Evolutionary conservation across 768 basidiomycete species (phyloP).

Genomic region (Clavaria fumosa): DNA sequence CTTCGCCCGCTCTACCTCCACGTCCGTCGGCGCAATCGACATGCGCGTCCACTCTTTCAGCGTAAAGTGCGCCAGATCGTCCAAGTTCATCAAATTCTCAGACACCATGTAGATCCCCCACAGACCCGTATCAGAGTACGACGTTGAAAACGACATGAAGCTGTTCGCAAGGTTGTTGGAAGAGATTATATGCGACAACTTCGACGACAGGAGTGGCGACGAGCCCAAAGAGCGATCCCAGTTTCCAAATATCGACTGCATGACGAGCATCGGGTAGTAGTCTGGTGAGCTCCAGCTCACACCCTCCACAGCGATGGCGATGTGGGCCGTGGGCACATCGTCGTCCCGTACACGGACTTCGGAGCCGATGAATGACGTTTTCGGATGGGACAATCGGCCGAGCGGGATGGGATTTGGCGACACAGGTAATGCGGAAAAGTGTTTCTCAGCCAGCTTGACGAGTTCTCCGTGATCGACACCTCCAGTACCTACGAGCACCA

Average conservation of each 20-base stretch:
- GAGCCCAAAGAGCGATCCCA: slow-evolving; percentile 96
- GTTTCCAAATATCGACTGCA: slow-evolving; percentile 97
- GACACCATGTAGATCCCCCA: slow-evolving; percentile 98
- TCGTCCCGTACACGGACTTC: slow-evolving; percentile 96
- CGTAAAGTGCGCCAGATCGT: slow-evolving; percentile 89
- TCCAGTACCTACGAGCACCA: slow-evolving; percentile 96
- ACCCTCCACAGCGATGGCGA: slow-evolving; percentile 96
- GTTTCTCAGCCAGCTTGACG: slow-evolving; percentile 87
- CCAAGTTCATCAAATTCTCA: slow-evolving; percentile 88
- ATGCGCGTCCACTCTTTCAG: slow-evolving; percentile 93
- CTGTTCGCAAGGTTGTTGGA: slow-evolving; percentile 94
- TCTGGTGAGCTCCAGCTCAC: slow-evolving; percentile 96
- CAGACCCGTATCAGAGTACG: slow-evolving; percentile 95
- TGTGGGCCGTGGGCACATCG: slow-evolving; percentile 72
- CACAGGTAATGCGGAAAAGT: slow-evolving; percentile 80
- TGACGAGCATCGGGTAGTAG: slow-evolving; percentile 99
- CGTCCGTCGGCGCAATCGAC: slow-evolving; percentile 69
- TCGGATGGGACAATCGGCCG: slow-evolving; percentile 60
- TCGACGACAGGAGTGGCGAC: slow-evolving; percentile 76
- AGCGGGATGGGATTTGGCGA: slow-evolving; percentile 82
- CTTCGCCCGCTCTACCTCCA: slow-evolving; percentile 95
- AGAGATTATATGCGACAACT: slow-evolving; percentile 82
- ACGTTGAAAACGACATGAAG: slow-evolving; percentile 98
- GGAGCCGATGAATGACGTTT: slow-evolving; percentile 77
- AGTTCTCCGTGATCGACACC: slow-evolving; percentile 87